A percentile compares a stretch with the other conserved stretches of the same genome.
Conservation (phyloP, 2,329 filamentous ascomycete species). For the Drechslerella coelobrocha region DNA sequence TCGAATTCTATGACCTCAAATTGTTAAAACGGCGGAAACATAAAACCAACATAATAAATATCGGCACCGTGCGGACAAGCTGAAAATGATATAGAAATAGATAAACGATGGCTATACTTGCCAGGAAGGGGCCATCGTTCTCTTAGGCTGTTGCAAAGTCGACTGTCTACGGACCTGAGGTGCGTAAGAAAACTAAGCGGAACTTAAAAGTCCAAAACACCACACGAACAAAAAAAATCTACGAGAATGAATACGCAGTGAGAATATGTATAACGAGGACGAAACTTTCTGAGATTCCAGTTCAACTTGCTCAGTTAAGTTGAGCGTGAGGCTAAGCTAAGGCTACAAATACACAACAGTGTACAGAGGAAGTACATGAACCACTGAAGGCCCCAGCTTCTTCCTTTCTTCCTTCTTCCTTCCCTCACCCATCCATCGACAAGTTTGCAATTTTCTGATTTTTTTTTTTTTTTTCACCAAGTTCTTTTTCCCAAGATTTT, state of each 20-base stretch:
- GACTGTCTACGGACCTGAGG: too few species aligned
- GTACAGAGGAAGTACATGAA: conserved; percentile 30
- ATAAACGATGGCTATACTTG: too few species aligned
- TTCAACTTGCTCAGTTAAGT: conserved; percentile 47
- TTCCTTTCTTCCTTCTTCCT: not conserved
- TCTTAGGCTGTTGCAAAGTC: too few species aligned
- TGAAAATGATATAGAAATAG: too few species aligned
- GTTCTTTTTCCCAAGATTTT: conserved; percentile 29
- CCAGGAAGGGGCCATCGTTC: too few species aligned
- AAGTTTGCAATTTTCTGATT: not conserved
- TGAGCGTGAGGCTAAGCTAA: conserved; percentile 17
- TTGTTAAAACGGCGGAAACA: too few species aligned
- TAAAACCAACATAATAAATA: too few species aligned
- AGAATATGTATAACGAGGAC: too few species aligned
- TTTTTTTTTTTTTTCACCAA: conserved; percentile 36
- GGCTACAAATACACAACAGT: conserved; percentile 23
- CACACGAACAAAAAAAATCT: not conserved
- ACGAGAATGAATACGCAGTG: conserved; percentile 26
- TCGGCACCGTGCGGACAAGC: too few species aligned
- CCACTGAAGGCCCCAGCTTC: conserved; percentile 35
- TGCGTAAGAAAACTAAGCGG: too few species aligned
- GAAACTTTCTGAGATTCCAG: conserved; percentile 35
- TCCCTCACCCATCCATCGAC: conserved; percentile 25
- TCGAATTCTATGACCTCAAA: not conserved
- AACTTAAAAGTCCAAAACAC: too few species aligned